phyloP scores from a whole-genome alignment of 306 rosid species.

The Cucumis sativus region Cucumber_9930_V3 NC_026658.2:22805001-22805500 shows the following conservation, averaged over 20 bases:
- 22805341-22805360: constrained; percentile 50
- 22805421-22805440: constrained; percentile 3
- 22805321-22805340: background rate
- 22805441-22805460: constrained; percentile 5
- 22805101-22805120: background rate
- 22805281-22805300: background rate
- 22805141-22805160: constrained; percentile 11
- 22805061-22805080: background rate
- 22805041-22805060: background rate
- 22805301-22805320: background rate
- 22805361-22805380: constrained; percentile 99
- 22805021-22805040: background rate
- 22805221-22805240: constrained; percentile 99
- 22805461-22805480: background rate
- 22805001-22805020: background rate
- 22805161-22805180: constrained; percentile 85
- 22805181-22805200: constrained; percentile 91
- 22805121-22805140: constrained; percentile 1
- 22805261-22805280: constrained; percentile 12
- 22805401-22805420: constrained; percentile 53
- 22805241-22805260: constrained; percentile 25
- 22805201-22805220: constrained; percentile 66
- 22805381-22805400: constrained; percentile 79
- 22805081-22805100: background rate
- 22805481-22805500: background rate